Conservation (phyloP, 805 yeast species). For the Blastobotrys mokoenaii region DNA sequence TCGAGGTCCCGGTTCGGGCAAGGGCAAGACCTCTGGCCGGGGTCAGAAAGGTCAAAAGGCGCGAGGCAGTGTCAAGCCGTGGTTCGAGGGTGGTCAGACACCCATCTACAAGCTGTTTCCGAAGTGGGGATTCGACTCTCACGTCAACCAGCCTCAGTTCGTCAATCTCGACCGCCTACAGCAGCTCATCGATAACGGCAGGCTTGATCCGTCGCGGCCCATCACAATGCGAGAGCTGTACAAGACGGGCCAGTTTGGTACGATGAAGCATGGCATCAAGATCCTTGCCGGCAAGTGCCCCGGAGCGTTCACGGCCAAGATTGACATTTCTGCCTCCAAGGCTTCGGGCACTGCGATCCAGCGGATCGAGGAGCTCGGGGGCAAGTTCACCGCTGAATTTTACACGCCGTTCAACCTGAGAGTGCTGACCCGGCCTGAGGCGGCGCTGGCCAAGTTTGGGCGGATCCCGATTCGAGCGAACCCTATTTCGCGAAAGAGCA, state of each 20-base stretch:
- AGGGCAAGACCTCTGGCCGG: conserved; percentile 92
- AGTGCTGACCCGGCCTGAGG: conserved; percentile 70
- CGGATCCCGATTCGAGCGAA: conserved; percentile 77
- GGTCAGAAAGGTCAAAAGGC: conserved; percentile 99
- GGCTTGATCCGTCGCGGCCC: conserved; percentile 42
- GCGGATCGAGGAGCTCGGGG: conserved; percentile 64
- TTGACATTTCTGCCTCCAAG: conserved; percentile 72
- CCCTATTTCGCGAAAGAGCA: conserved; percentile 76
- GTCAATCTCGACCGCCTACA: conserved; percentile 65
- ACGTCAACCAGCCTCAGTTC: conserved; percentile 30
- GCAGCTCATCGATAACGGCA: conserved; percentile 58
- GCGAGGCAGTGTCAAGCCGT: conserved; percentile 77
- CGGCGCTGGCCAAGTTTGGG: conserved; percentile 61
- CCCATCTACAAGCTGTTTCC: conserved; percentile 81
- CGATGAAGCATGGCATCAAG: conserved; percentile 71
- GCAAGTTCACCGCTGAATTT: conserved; percentile 65
- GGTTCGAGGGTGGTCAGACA: conserved; percentile 99
- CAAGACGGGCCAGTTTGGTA: conserved; percentile 64
- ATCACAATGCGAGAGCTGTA: conserved; percentile 72
- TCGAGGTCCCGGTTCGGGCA: conserved; percentile 84
- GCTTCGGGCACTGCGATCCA: conserved; percentile 71
- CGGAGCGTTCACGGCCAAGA: conserved; percentile 41
- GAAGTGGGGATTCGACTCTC: conserved; percentile 62
- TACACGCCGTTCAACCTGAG: conserved; percentile 57
- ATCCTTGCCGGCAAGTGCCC: conserved; percentile 55